Percentiles rank a stretch among this genome's conserved stretches.
phyloP scores from a whole-genome alignment of 352 stramenopile species.

The Phytophthora tubulina region DNA sequence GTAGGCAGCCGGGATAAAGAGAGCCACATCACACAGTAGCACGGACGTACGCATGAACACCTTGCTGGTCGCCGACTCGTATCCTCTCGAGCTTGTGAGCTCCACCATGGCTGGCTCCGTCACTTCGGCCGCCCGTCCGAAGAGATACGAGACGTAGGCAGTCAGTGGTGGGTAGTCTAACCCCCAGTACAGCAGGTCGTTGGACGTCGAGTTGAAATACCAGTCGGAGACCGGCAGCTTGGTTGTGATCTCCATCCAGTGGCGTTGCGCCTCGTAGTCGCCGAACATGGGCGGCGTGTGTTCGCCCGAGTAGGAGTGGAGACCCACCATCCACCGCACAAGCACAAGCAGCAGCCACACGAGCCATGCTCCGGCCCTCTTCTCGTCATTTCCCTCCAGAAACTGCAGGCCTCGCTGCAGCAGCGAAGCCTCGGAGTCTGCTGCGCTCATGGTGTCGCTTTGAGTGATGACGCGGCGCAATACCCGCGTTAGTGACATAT shows the following conservation, averaged over 20 bases:
- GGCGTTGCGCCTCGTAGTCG: slow-evolving; percentile 98
- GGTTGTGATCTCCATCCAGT: slow-evolving; percentile 99
- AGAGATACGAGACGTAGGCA: slow-evolving; percentile 90
- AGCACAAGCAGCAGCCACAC: slow-evolving; percentile 69
- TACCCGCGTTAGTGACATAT: slow-evolving; percentile 26
- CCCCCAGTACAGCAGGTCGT: slow-evolving; percentile 98
- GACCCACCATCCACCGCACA: slow-evolving; percentile 77
- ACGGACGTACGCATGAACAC: slow-evolving; percentile 95
- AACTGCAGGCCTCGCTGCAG: slow-evolving; percentile 57
- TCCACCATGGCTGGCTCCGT: slow-evolving; percentile 91
- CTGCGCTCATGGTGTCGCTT: slow-evolving; percentile 29
- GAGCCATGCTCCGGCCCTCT: slow-evolving; percentile 52
- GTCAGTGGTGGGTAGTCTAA: slow-evolving; percentile 98
- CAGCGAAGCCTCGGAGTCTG: slow-evolving; percentile 37
- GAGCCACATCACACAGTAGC: slow-evolving; percentile 90
- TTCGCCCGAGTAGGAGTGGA: slow-evolving; percentile 88
- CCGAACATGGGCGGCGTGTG: slow-evolving; percentile 90
- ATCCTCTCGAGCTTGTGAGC: slow-evolving; percentile 82
- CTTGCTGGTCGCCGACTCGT: slow-evolving; percentile 87
- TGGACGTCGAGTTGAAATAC: slow-evolving; percentile 93
- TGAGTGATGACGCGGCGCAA: slow-evolving; percentile 32
- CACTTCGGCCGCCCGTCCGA: slow-evolving; percentile 77
- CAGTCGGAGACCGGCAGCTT: slow-evolving; percentile 94
- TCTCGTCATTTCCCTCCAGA: slow-evolving; percentile 66
- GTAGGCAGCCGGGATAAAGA: slow-evolving; percentile 89